Conservation (phyloP, 768 basidiomycete genomes). For the Filobasidium floriforme region DNA sequence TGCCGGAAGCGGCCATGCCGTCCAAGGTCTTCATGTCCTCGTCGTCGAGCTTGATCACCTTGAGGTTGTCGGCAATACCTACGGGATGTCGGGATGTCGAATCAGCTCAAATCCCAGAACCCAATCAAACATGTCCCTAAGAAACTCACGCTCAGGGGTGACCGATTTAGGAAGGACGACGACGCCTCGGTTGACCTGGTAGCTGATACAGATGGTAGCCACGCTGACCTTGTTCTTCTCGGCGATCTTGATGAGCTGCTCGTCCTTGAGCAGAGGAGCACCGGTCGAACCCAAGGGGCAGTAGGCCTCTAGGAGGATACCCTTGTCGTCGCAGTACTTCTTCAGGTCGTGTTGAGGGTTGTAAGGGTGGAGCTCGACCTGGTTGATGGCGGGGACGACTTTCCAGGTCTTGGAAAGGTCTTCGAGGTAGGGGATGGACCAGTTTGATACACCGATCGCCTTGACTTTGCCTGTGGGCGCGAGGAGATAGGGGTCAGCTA, state of each 20-base stretch:
- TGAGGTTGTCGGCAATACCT: conserved; percentile 42
- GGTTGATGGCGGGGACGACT: conserved; percentile 68
- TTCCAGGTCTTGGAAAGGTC: conserved; percentile 63
- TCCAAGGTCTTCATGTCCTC: conserved; percentile 32
- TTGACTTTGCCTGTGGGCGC: conserved; percentile 69
- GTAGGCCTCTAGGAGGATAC: conserved; percentile 71
- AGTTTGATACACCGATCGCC: conserved; percentile 82
- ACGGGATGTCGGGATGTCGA: too few species aligned
- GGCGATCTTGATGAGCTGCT: conserved; percentile 58
- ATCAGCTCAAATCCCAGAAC: not conserved
- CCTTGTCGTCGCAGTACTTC: conserved; percentile 60
- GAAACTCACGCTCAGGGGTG: conserved; percentile 45
- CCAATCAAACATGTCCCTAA: conserved; percentile 1
- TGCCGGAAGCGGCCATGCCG: conserved; percentile 29
- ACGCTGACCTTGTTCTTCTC: conserved; percentile 55
- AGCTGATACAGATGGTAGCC: conserved; percentile 60
- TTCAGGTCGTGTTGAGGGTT: conserved; percentile 67
- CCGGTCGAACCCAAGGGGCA: conserved; percentile 78
- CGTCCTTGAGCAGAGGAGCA: conserved; percentile 61
- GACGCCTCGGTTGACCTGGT: conserved; percentile 67
- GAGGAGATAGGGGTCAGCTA: conserved; percentile 49
- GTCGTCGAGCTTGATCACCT: conserved; percentile 25
- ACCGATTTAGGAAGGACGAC: conserved; percentile 74
- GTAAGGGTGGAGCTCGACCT: conserved; percentile 74
- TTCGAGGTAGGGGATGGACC: conserved; percentile 57